Base-by-base conservation (phyloP, 1,139 yeast species). In the Diutina catenulata region DNA sequence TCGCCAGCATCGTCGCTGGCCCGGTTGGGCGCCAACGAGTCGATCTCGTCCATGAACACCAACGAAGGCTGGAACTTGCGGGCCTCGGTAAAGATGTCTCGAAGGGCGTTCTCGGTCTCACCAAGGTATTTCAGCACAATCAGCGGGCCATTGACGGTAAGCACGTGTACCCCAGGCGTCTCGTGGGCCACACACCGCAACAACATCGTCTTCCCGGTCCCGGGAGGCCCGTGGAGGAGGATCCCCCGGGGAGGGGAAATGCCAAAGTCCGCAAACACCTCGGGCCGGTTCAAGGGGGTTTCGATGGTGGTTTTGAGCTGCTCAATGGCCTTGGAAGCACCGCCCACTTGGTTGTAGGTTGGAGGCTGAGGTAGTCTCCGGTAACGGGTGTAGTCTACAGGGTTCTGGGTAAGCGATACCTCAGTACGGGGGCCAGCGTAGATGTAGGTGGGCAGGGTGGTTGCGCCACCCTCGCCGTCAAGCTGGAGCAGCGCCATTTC, bases 151-250 rank as follows among this genome's bases (percentile, higher is more conserved):
- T 83, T 82, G 21, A 91, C 80, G 2, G 84, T 76, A 37, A 88
- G 65, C 0, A 88, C 77, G 56, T 88, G 97, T 4, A 31, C 35
- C 0, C 94, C 94, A 44, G 75, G 67, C 9, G 68, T 60, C 39
- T 79, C 81, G 41, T 70, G 64, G 0, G 95, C 94, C 10, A 91
- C 78, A 26, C 95, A 82, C 40, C 84, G 68, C 35, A 93, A 62
- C 13, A 91, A 66, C 86, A 88, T 76, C 1, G 97, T 84, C 55
- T 91, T 91, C 40, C 99, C 99, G 0, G 97, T 88, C 1, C 99
- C 99, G 2, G 97, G 94, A 2, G 97, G 95, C 0, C 99, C 99
- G 59, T 88, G 94, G 4, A 91, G 61, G 25, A 91, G 60, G 13
- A 93, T 69, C 3, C 98, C 98, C 41, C 95, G 67, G 2, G 97